Base-by-base conservation (phyloP, 192 early-diverging fungal genomes). In the Coemansia umbellata region DNA sequence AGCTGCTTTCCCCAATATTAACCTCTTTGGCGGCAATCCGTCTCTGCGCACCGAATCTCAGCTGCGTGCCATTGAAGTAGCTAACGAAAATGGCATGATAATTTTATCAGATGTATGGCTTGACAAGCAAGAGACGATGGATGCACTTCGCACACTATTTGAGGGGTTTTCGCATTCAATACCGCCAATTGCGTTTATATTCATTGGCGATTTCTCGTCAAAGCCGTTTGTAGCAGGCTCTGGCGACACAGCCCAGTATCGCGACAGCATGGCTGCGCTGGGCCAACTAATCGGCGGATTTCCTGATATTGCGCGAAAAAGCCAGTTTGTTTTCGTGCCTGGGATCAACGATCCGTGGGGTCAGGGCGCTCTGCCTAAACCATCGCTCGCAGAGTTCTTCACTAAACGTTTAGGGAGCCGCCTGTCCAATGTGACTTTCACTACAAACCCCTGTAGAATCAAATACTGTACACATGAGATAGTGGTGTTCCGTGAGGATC, bases 391-490 rank as follows among this genome's bases (percentile, higher is more conserved):
- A 10, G 78, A 83, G 30, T 80, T 76, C 45, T 89, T 91, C 50
- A 87, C 87, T 0, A 61, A 69, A 13, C 72, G 84, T 14, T 43
- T 94, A 26, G 52, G 69, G 4, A 60, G 65, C 3, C 83, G 86
- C 0, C 56, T 91, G 5, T 66, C 81, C 17, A 79, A 84, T 13
- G 78, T 72, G 1, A 66, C 78, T 1, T 92, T 95, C 63, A 65
- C 86, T 1, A 87, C 84, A 21, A 95, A 94, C 67, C 94, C 94
- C 18, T 92, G 91, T 56, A 74, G 90, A 26, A 91, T 97, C 62
- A 85, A 86, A 49, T 95, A 92, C 55, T 93, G 87, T 59, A 88
- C 85, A 3, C 91, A 93, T 47, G 94, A 97, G 53, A 88, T 97
- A 39, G 83, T 95, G 1, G 78, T 97, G 18, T 94, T 89, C 54